Evolutionary conservation across 2,329 filamentous ascomycete genomes (phyloP), one percentile per base, ranked within the genome.

Genomic region (Corinectria fuckeliana): DNA sequence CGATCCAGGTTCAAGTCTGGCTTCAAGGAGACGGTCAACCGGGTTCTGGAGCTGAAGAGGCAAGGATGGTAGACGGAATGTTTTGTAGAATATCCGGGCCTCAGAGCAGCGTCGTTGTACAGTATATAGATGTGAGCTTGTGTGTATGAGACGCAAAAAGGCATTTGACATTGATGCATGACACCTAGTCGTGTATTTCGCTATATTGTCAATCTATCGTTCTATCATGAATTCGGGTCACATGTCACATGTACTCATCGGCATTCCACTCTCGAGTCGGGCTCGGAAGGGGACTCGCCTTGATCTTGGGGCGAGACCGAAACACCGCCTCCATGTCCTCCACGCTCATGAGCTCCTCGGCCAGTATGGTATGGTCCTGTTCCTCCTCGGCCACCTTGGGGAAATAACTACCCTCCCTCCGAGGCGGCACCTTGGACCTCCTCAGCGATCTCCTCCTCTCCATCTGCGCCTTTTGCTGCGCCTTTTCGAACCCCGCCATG

Each of bases 251-350:
- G 50, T 64, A 68, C 21, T 66, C 64, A 44, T 71, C 68, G 18
- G 65, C 63, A 13, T 66, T 63, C 71, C 70, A 76, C 23, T 76
- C 73, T 58, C 73, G 77, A 5, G 72, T 76, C 2, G 84, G 84
- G 55, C 80, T 84, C 8, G 80, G 78, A 2, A 87, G 73, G 2
- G 93, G 92, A 73, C 92, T 96, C 10, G 86, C 85, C 64, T 89
- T 88, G 65, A 97, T 87, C 74, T 88, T 90, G 0, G 93, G 93
- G 64, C 93, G 78, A 63, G 91, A 93, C 76, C 89, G 91, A 74
- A 97, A 97, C 1, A 97, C 89, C 23, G 89, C 90, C 59, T 91
- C 89, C 74, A 92, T 91, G 60, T 96, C 92, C 65, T 92, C 88
- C 54, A 88, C 83, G 14, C 59, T 82, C 56, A 96, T 88, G 38